Conservation (phyloP, 1,284 basidiomycete species). For the Anthracocystis walkeri region DNA sequence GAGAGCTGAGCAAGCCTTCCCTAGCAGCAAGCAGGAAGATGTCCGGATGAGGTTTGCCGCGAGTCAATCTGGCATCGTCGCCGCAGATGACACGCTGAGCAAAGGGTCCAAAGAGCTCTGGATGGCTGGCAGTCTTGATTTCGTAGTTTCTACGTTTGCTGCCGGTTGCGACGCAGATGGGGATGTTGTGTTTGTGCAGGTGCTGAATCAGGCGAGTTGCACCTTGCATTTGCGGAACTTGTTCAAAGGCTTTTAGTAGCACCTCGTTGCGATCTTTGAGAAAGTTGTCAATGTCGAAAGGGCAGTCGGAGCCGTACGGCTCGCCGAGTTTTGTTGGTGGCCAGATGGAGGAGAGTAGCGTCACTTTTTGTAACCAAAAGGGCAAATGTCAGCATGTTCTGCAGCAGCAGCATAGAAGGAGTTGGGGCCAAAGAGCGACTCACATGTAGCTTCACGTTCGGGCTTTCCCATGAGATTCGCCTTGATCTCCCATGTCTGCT, state of each 20-base stretch:
- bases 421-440: too few species aligned
- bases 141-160: constrained; percentile 66
- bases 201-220: constrained; percentile 66
- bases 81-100: constrained; percentile 63
- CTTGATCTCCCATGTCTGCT: constrained; percentile 70
- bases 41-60: constrained; percentile 69
- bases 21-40: constrained; percentile 68
- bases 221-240: constrained; percentile 67
- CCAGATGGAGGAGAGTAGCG: constrained; percentile 63
- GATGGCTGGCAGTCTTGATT: constrained; percentile 62
- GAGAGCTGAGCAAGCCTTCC: constrained; percentile 55
- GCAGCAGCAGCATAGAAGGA: too few species aligned
- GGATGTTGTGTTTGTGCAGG: constrained; percentile 62
- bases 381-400: too few species aligned
- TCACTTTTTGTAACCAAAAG: constrained; percentile 6
- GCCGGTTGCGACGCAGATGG: constrained; percentile 68
- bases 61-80: constrained; percentile 59
- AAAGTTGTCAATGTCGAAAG: constrained; percentile 66
- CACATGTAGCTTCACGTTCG: constrained; percentile 61
- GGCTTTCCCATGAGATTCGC: constrained; percentile 68
- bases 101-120: constrained; percentile 62
- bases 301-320: constrained; percentile 58
- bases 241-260: constrained; percentile 61
- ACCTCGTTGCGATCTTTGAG: constrained; percentile 60
- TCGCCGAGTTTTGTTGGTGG: constrained; percentile 51